Evolutionary conservation across 768 basidiomycete genomes (phyloP).

Genomic region (Russula sp.): DNA sequence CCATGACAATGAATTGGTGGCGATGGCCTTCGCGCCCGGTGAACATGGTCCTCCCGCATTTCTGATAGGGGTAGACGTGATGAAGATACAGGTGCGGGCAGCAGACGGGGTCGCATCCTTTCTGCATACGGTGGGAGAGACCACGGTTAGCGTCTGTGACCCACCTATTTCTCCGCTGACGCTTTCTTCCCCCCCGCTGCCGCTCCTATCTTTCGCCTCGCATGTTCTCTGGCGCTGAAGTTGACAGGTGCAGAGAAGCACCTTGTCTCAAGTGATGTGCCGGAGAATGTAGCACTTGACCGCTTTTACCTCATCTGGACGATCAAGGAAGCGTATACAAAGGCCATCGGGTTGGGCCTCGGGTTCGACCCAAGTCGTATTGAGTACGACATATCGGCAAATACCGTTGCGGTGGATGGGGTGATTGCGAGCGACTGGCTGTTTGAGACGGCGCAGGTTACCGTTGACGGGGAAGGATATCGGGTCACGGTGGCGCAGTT

Average conservation of each 20-base stretch:
- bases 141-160: conserved; percentile 49
- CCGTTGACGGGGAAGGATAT: conserved; percentile 51
- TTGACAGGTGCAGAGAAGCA: conserved; percentile 42
- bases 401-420: conserved; percentile 59
- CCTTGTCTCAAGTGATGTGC: conserved; percentile 37
- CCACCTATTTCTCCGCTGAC: conserved; percentile 20
- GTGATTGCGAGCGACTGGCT: conserved; percentile 57
- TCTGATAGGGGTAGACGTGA: conserved; percentile 72
- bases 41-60: conserved; percentile 55
- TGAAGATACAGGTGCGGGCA: conserved; percentile 64
- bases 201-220: background rate
- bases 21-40: conserved; percentile 54
- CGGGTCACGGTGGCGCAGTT: conserved; percentile 66
- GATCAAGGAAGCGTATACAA: conserved; percentile 88
- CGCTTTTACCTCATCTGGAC: conserved; percentile 86
- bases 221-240: conserved; percentile 32
- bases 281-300: conserved; percentile 51
- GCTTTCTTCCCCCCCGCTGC: background rate
- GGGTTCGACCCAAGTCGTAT: conserved; percentile 79
- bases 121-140: conserved; percentile 59
- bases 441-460: conserved; percentile 59
- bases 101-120: conserved; percentile 58
- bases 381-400: conserved; percentile 58
- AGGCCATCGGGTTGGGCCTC: conserved; percentile 78
- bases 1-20: conserved; percentile 73